phyloP scores from a whole-genome alignment of 2,329 filamentous ascomycete species.

The Phoma herbarum region DNA sequence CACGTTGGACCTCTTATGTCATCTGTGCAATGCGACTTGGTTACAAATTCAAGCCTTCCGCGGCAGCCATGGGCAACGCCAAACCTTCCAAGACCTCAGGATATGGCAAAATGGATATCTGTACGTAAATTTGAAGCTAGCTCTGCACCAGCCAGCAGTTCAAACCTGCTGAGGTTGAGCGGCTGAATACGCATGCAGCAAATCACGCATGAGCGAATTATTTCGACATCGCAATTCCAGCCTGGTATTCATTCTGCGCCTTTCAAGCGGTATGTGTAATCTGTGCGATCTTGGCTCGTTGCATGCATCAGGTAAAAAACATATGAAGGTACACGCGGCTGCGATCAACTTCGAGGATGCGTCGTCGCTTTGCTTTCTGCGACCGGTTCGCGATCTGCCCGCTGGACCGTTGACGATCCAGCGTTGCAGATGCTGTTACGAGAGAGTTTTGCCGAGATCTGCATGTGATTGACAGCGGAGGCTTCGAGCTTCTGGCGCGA shows the following conservation, averaged over 20 bases:
- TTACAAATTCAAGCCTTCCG: constrained; percentile 17
- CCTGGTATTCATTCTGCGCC: not conserved
- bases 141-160: constrained; percentile 22
- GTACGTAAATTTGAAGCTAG: constrained; percentile 38
- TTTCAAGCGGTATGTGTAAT: constrained; percentile 8
- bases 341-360: constrained; percentile 8
- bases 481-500: constrained; percentile 7
- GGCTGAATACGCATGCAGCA: constrained; percentile 21
- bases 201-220: constrained; percentile 9
- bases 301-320: not conserved
- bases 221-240: not conserved
- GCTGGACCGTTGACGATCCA: constrained; percentile 8
- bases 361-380: constrained; percentile 20
- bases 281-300: constrained; percentile 13
- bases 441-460: constrained; percentile 32
- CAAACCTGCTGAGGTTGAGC: constrained; percentile 28
- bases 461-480: constrained; percentile 34
- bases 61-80: constrained; percentile 24
- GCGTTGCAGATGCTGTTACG: constrained; percentile 33
- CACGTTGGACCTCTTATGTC: constrained; percentile 26
- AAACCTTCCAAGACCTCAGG: constrained; percentile 23
- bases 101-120: constrained; percentile 26
- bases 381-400: constrained; percentile 11
- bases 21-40: constrained; percentile 27
- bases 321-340: not conserved